Conservation (phyloP, 192 early-diverging fungal genomes). For the Coemansia sp. region DNA sequence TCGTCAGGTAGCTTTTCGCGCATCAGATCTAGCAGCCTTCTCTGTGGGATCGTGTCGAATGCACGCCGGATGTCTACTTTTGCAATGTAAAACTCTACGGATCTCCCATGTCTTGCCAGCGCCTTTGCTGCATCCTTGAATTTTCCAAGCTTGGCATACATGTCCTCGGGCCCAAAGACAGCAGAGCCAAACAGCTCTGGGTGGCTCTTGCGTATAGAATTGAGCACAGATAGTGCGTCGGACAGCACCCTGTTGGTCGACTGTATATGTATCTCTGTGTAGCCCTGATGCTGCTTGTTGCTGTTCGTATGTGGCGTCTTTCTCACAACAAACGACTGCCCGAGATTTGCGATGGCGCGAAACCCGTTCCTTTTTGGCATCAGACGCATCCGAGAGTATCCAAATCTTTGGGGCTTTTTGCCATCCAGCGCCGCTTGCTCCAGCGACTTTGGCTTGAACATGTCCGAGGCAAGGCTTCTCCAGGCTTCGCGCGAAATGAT, state of each 20-base stretch:
- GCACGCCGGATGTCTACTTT: constrained; percentile 80
- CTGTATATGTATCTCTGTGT: constrained; percentile 25
- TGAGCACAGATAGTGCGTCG: constrained; percentile 37
- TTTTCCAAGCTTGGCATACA: constrained; percentile 44
- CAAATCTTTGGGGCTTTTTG: constrained; percentile 19
- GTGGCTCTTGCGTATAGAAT: constrained; percentile 9
- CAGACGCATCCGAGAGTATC: constrained; percentile 70
- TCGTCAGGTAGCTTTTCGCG: constrained; percentile 38
- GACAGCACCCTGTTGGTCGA: constrained; percentile 19
- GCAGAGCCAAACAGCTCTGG: constrained; percentile 47
- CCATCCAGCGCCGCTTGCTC: neutral
- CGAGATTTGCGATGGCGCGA: constrained; percentile 79
- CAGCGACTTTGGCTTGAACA: constrained; percentile 19
- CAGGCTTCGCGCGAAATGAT: constrained; percentile 55
- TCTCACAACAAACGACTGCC: constrained; percentile 21
- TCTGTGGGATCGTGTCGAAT: constrained; percentile 84
- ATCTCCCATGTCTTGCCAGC: constrained; percentile 1
- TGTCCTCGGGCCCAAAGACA: constrained; percentile 50
- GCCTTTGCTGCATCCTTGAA: constrained; percentile 27
- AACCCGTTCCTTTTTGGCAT: constrained; percentile 77
- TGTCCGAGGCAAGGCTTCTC: constrained; percentile 37
- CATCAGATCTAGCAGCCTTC: constrained; percentile 52
- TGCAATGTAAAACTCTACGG: constrained; percentile 62
- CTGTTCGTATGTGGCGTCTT: neutral
- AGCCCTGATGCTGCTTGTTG: constrained; percentile 1